Evolutionary conservation across 495 filamentous ascomycete genomes (phyloP).

Genomic region (Aspergillus ellipticus): DNA sequence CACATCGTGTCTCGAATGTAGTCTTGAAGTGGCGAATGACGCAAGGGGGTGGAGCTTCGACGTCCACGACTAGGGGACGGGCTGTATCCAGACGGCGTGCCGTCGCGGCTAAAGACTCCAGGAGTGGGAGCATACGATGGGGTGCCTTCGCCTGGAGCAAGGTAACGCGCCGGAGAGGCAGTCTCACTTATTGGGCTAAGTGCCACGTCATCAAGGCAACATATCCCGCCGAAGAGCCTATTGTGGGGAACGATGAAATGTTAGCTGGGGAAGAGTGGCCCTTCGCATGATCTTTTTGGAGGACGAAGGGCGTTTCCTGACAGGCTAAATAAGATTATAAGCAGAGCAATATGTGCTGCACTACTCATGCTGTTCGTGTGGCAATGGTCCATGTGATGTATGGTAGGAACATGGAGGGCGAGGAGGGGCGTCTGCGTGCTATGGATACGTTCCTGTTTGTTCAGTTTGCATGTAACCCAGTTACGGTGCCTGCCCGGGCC

Average conservation of each 20-base stretch:
- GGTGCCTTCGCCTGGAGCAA: conserved; percentile 13
- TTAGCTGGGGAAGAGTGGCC: conserved; percentile 5
- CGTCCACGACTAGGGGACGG: conserved; percentile 6
- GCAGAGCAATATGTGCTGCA: neutral
- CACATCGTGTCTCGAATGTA: neutral
- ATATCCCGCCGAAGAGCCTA: conserved; percentile 8
- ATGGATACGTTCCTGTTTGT: too few relatives aligned
- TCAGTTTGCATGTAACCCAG: too few relatives aligned
- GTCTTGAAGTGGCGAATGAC: neutral
- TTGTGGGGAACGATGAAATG: neutral
- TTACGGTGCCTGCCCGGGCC: too few relatives aligned
- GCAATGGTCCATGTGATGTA: neutral
- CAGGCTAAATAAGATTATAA: conserved; percentile 5
- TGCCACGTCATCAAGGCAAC: conserved; percentile 4
- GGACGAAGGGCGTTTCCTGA: neutral
- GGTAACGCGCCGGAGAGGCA: conserved; percentile 6
- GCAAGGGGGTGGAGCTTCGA: conserved; percentile 16
- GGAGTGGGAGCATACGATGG: conserved; percentile 23
- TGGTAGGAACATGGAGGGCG: too few relatives aligned
- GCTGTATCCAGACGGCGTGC: conserved; percentile 19
- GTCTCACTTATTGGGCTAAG: conserved; percentile 10
- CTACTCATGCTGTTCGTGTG: neutral
- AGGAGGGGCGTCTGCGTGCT: too few relatives aligned
- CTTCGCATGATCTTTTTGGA: neutral
- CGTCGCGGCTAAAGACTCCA: conserved; percentile 18